Evolutionary conservation across 805 yeast genomes (phyloP).

Genomic region (Saccharomycopsis lassenensis): DNA sequence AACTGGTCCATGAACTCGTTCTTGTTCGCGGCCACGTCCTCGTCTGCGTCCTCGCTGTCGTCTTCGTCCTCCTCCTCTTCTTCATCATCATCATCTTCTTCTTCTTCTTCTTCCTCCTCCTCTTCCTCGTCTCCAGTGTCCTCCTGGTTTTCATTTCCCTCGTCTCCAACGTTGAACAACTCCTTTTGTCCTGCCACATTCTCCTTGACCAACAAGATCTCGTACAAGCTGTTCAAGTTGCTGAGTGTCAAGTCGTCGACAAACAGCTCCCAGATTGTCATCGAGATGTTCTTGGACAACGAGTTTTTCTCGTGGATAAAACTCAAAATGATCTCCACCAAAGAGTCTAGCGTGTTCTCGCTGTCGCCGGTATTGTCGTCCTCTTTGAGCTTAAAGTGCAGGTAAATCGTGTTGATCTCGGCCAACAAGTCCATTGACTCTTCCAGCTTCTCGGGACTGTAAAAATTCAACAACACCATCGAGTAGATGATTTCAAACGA

Average conservation of each 20-base stretch:
- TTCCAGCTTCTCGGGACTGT: slow-evolving; percentile 40
- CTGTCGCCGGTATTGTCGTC: slow-evolving; percentile 29
- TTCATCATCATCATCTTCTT: slow-evolving; percentile 19
- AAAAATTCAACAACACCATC: slow-evolving; percentile 62
- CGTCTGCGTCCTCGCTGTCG: slow-evolving; percentile 19
- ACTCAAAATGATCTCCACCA: slow-evolving; percentile 16
- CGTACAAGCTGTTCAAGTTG: slow-evolving; percentile 40
- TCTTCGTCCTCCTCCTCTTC: slow-evolving; percentile 20
- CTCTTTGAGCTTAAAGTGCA: slow-evolving; percentile 30
- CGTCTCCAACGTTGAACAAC: slow-evolving; percentile 58
- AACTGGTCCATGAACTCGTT: slow-evolving; percentile 18
- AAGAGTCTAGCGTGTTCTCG: slow-evolving; percentile 19
- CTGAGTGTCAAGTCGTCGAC: slow-evolving; percentile 32
- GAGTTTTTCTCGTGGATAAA: slow-evolving; percentile 30
- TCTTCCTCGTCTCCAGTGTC: slow-evolving; percentile 32
- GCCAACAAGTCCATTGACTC: slow-evolving; percentile 68
- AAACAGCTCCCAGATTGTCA: slow-evolving; percentile 47
- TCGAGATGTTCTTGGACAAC: slow-evolving; percentile 45
- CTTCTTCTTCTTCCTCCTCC: slow-evolving; percentile 27
- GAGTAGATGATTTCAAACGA: slow-evolving; percentile 74
- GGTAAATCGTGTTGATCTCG: slow-evolving; percentile 58
- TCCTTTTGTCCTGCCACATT: slow-evolving; percentile 70
- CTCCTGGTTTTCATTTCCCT: slow-evolving; percentile 35
- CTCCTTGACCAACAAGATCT: slow-evolving; percentile 56
- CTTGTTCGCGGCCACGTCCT: slow-evolving; percentile 17